Base-by-base conservation (phyloP, 208 protist species). In the Acanthamoeba sp. region DNA sequence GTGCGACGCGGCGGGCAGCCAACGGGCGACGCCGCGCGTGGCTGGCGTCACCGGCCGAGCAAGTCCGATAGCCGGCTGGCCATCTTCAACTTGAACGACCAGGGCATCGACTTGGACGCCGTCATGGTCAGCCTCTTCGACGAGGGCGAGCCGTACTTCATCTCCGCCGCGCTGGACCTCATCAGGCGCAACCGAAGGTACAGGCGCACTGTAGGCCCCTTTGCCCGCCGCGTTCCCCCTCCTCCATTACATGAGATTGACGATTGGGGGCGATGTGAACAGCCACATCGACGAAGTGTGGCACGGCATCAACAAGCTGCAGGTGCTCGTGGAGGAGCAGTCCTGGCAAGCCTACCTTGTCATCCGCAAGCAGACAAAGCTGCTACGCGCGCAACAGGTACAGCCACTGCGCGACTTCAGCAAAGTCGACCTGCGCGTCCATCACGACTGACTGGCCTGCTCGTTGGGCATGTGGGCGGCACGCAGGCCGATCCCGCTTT, bases 271-370 rank as follows among this genome's bases (percentile, higher is more conserved):
- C 22, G 22, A 29, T 34, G 29, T 20, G 57, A 5, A 20, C 87
- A 93, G 87, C 45, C 66, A 80, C 66, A 36, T 82, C 18, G 62
- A 93, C 32, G 89, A 93, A 32, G 64, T 93, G 22, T 80, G 38
- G 55, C 9, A 93, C 16, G 64, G 27, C n/a, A 59, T 80, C 27
- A 80, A 93, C 40, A 34, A 48, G 38, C 59, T 93, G 7, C 45
- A 93, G 32, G 89, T 93, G 4, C 89, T 93, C 12, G 89, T 93
- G 0, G 89, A 93, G 7, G 89, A 80, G 3, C 40, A 78, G 6
- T n/a, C 89, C 32, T 93, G 89, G 40, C 38, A 73, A 36, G 14
- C 89, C 1, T 93, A 93, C 32, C 40, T 59, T 4, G 42, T 45
- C 40, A 93, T 93, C n/a, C 38, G 66, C 24, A n/a, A 80, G 45